Base-by-base conservation (phyloP, 1,284 basidiomycete genomes). In the Ustilago loliicola region DNA sequence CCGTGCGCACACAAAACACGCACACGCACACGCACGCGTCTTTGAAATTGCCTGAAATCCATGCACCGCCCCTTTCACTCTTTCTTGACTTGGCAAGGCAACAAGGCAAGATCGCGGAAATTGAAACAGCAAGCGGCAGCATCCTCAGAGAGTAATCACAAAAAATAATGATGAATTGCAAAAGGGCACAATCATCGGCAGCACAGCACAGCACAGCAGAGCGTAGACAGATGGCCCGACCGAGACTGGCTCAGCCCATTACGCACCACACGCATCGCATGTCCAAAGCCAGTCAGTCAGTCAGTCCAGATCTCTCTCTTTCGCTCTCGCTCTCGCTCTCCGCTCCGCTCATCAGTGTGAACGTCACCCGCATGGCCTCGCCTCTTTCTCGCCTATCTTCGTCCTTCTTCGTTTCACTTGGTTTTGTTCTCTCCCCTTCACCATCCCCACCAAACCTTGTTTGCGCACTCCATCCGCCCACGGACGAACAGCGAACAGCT, bases 191-290 rank as follows among this genome's bases (percentile, higher is more conserved):
- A 21, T 7, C 9, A 36, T 40, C 38, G 9, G 29, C 51, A 54
- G 17, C 52, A 29, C 29, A 30, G 27, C 52, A 36, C 45, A 29
- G 53, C 30, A 38, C 34, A 34, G 32, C 54, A 27, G 25, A 34
- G 25, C 45, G 15, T 25, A n/a, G 17, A 50, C 23, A 25, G 30
- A 59, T 36, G 55, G 40, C 40, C 27, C 40, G 40, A 25, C 55
- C 55, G 42, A 47, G 40, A 19, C 27, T 40, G 36, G 21, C 42
- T 45, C 42, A 45, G 51, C 23, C 23, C 36, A 60, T 60, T 51
- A 60, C 45, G 34, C n/a, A 40, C 57, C 47, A 40, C 58, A 40
- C 45, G 48, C 58, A 58, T 58, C 58, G 34, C 58, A 60, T 23
- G 50, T 9, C 27, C 32, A 34, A 34, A 34, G 32, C 32, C 32